These are phyloP conservation scores for Scheffersomyces illinoinensis DNA, from an alignment of 1,139 yeast genomes.

Conservation along the genomic window DNA sequence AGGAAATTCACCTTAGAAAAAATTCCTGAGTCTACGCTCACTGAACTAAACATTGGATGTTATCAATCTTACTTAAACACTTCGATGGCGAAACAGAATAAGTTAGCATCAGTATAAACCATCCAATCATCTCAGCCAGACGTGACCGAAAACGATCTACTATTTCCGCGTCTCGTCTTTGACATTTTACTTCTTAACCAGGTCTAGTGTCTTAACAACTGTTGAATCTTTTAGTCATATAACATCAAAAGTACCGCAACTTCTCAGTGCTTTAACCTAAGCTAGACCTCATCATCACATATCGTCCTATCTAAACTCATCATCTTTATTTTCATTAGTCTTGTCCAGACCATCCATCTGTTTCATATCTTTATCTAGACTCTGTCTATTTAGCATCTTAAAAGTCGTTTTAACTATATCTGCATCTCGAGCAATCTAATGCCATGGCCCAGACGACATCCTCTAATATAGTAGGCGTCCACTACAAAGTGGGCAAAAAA, in stretches of 20 bases:
- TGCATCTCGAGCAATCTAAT: neutral
- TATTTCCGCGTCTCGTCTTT: neutral
- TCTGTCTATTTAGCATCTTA: neutral
- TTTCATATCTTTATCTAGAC: neutral
- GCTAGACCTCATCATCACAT: neutral
- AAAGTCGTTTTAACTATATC: neutral
- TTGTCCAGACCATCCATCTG: no score
- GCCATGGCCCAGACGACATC: slow-evolving; percentile 31
- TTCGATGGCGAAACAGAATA: neutral
- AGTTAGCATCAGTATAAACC: neutral
- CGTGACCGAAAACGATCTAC: neutral
- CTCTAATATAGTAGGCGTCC: slow-evolving; percentile 70
- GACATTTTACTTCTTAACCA: neutral
- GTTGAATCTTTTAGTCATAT: neutral
- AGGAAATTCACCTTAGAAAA: neutral
- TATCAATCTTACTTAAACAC: neutral
- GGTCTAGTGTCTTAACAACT: neutral
- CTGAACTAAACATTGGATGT: neutral
- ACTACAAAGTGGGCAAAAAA: slow-evolving; percentile 78
- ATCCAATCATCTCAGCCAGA: neutral
- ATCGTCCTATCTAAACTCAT: neutral
- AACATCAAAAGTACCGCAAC: neutral
- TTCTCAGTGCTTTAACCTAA: neutral
- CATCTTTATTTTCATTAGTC: neutral
- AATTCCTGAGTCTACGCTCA: neutral